These are phyloP conservation scores for Populus nigra DNA, from an alignment of 345 rosid species.

Conservation along the genomic window DNA sequence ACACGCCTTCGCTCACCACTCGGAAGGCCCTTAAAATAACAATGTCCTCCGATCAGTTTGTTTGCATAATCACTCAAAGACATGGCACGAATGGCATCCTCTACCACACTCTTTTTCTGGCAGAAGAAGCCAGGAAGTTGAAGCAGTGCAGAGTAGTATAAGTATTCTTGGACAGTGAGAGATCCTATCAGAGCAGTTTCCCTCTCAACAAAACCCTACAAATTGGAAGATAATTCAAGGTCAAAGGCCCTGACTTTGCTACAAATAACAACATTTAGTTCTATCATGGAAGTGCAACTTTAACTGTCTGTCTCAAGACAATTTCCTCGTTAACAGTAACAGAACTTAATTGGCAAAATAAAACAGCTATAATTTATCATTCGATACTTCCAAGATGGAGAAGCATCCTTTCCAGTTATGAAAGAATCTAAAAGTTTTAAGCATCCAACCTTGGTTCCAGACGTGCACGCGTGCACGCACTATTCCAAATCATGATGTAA, in stretches of 20 bases:
- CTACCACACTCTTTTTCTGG: constrained; percentile 84
- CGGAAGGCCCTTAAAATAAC: constrained; percentile 89
- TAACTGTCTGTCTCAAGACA: constrained; percentile 1
- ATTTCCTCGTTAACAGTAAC: neutral
- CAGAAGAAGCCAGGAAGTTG: constrained; percentile 96
- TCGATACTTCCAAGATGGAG: neutral
- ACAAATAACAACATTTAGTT: neutral
- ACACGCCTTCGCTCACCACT: constrained; percentile 96
- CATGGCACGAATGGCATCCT: constrained; percentile 98
- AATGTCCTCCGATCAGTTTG: constrained; percentile 94
- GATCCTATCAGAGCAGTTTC: constrained; percentile 78
- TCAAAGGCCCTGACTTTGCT: constrained; percentile 13
- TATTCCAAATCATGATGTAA: neutral
- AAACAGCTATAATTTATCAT: neutral
- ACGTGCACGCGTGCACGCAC: too few species aligned
- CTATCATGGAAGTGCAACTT: neutral
- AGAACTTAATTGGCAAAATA: neutral
- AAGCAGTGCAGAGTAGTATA: constrained; percentile 92
- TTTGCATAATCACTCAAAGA: constrained; percentile 86
- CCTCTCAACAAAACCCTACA: constrained; percentile 90
- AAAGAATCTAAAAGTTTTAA: neutral
- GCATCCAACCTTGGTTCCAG: neutral
- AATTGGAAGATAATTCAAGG: constrained; percentile 17
- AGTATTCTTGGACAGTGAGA: constrained; percentile 85
- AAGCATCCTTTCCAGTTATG: neutral